phyloP scores from a whole-genome alignment of 1,139 yeast species.

The Hemisphaericaspora lyxosophila region DNA sequence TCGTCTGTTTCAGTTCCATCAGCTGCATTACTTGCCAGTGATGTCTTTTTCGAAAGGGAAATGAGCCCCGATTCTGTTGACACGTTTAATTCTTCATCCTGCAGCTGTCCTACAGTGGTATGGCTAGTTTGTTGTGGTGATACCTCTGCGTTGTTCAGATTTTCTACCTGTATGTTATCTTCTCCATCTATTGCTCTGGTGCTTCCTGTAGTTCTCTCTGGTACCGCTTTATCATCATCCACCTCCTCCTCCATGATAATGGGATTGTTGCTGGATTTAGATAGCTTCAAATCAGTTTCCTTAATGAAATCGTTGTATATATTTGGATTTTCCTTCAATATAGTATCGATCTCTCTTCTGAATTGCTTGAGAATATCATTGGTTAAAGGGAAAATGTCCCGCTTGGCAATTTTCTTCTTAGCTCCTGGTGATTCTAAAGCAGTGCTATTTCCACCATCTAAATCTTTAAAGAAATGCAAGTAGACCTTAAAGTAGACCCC shows the following conservation, averaged over 20 bases:
- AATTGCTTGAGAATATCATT: slow-evolving; percentile 33
- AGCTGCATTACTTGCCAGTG: too few species aligned
- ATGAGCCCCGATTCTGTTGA: too few species aligned
- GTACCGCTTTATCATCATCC: neutral
- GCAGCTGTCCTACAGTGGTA: too few species aligned
- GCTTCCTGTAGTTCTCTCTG: neutral
- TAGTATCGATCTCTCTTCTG: slow-evolving; percentile 32
- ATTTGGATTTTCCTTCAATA: slow-evolving; percentile 31
- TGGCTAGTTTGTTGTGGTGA: too few species aligned
- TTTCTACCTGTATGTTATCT: too few species aligned
- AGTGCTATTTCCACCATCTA: slow-evolving; percentile 1
- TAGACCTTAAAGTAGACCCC: slow-evolving; percentile 59
- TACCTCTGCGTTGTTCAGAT: too few species aligned
- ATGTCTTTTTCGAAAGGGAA: too few species aligned
- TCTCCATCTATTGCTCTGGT: too few species aligned
- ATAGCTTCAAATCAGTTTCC: neutral
- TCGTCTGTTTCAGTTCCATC: neutral
- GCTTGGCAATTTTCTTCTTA: slow-evolving; percentile 44
- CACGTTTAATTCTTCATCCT: too few species aligned
- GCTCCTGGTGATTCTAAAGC: slow-evolving; percentile 31
- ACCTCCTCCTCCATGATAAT: neutral
- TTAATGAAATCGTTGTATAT: slow-evolving; percentile 33
- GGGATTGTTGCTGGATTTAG: neutral
- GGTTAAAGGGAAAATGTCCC: slow-evolving; percentile 45
- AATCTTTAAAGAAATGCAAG: slow-evolving; percentile 18